Conservation (phyloP, 2,329 filamentous ascomycete genomes). For the Blumeria hordei region DNA sequence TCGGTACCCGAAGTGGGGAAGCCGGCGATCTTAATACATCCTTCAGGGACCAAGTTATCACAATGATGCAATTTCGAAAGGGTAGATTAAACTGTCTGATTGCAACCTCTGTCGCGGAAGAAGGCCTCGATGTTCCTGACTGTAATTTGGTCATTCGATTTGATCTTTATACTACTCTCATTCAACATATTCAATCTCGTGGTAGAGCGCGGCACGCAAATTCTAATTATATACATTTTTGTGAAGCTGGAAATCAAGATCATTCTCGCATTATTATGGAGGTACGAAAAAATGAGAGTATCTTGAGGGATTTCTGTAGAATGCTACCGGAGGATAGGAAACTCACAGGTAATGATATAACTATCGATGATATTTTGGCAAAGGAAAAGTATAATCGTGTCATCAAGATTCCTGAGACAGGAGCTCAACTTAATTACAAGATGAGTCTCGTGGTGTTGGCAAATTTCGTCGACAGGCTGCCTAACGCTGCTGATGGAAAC, state of each 20-base stretch:
- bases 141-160: conserved; percentile 51
- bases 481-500: conserved; percentile 18
- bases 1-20: conserved; percentile 26
- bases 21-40: conserved; percentile 32
- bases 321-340: conserved; percentile 51
- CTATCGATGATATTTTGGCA: conserved; percentile 29
- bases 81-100: conserved; percentile 39
- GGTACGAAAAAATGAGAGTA: conserved; percentile 31
- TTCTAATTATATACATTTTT: conserved; percentile 68
- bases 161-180: conserved; percentile 70
- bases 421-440: conserved; percentile 56
- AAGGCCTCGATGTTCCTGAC: conserved; percentile 42
- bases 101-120: conserved; percentile 41
- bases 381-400: conserved; percentile 18
- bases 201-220: conserved; percentile 57
- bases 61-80: conserved; percentile 38
- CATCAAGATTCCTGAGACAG: conserved; percentile 37
- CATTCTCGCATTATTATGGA: conserved; percentile 34
- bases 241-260: conserved; percentile 41
- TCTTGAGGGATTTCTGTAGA: conserved; percentile 54
- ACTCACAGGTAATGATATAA: conserved; percentile 32
- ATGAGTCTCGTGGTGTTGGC: conserved; percentile 48
- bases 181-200: conserved; percentile 83
- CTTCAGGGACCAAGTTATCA: conserved; percentile 48
- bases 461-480: conserved; percentile 48